Evolutionary conservation across 805 yeast species (phyloP).

Genomic region (Ascoidea rubescens): DNA sequence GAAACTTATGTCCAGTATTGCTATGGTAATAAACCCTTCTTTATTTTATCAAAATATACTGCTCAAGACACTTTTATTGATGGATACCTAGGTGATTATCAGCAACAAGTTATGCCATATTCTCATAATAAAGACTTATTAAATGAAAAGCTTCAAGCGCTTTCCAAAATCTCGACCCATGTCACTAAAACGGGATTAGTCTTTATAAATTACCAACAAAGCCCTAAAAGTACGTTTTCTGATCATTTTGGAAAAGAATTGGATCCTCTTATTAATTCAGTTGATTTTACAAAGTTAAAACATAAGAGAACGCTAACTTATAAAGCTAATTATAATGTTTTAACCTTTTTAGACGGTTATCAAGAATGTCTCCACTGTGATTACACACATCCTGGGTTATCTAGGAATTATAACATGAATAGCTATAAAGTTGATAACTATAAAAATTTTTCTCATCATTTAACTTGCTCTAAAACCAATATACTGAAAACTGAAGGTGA

Average conservation of each 20-base stretch:
- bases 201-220: slow-evolving; percentile 15
- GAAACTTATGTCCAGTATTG: slow-evolving; percentile 15
- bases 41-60: slow-evolving; percentile 15
- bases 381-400: slow-evolving; percentile 17
- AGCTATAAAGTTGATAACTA: slow-evolving; percentile 15
- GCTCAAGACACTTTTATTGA: slow-evolving; percentile 9
- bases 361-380: slow-evolving; percentile 18
- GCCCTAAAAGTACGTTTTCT: slow-evolving; percentile 10
- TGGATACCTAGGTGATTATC: slow-evolving; percentile 15
- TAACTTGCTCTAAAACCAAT: slow-evolving; percentile 11
- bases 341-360: slow-evolving; percentile 15
- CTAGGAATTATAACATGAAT: slow-evolving; percentile 16
- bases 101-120: slow-evolving; percentile 9
- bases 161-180: slow-evolving; percentile 13
- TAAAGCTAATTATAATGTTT: slow-evolving; percentile 9
- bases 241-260: slow-evolving; percentile 14
- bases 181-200: slow-evolving; percentile 16
- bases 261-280: slow-evolving; percentile 11
- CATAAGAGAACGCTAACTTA: slow-evolving; percentile 14
- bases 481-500: slow-evolving; percentile 5
- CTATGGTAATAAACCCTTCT: slow-evolving; percentile 16
- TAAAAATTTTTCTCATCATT: slow-evolving; percentile 17
- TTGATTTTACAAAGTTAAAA: slow-evolving; percentile 11
- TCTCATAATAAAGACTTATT: slow-evolving; percentile 8
- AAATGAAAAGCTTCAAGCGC: slow-evolving; percentile 4